phyloP scores from a whole-genome alignment of 108 stramenopile species.

The Skeletonema grethae region DNA sequence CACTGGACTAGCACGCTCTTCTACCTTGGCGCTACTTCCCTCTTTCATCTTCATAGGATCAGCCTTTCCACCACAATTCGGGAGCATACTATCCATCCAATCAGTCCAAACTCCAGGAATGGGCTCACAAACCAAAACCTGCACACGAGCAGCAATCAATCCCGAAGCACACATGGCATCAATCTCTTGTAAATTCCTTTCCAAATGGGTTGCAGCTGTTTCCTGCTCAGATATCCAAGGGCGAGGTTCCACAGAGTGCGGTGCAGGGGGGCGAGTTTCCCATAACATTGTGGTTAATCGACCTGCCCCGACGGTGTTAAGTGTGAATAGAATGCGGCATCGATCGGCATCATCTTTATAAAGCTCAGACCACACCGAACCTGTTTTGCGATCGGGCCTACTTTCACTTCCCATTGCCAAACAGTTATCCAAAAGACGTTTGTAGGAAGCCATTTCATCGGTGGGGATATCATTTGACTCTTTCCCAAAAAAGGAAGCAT shows the following conservation, averaged over 20 bases:
- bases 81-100: conserved; percentile 83
- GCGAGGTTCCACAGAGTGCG: conserved; percentile 59
- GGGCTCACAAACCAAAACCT: conserved; percentile 85
- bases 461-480: conserved; percentile 26
- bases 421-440: conserved; percentile 78
- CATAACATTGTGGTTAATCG: conserved; percentile 84
- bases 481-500: conserved; percentile 50
- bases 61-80: conserved; percentile 75
- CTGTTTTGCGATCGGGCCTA: conserved; percentile 56
- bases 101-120: conserved; percentile 85
- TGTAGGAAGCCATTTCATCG: conserved; percentile 45
- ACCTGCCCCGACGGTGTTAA: conserved; percentile 87
- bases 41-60: conserved; percentile 49
- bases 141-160: conserved; percentile 79
- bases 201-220: conserved; percentile 80
- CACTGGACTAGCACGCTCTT: conserved; percentile 83
- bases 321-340: conserved; percentile 79
- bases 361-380: conserved; percentile 74
- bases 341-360: conserved; percentile 67
- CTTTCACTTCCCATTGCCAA: conserved; percentile 76
- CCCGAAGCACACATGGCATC: conserved; percentile 88
- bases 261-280: conserved; percentile 76
- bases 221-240: conserved; percentile 89
- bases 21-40: conserved; percentile 45
- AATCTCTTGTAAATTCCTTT: conserved; percentile 82